These are phyloP conservation scores for Pseudotulostoma volvatum DNA, from an alignment of 495 filamentous ascomycete genomes.

Conservation along the genomic window DNA sequence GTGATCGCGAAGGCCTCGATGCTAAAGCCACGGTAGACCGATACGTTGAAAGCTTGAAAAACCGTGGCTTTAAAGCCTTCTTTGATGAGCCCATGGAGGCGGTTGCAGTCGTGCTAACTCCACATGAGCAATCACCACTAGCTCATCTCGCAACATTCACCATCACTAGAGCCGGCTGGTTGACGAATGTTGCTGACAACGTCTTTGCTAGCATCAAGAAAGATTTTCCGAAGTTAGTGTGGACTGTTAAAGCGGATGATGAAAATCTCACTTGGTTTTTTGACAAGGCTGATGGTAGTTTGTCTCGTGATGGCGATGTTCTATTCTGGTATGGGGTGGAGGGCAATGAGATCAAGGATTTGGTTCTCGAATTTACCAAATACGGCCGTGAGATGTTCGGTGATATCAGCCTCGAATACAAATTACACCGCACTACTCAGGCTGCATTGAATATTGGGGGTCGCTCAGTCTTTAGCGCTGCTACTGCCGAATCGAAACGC, in stretches of 20 bases:
- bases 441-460: slow-evolving; percentile 40
- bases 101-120: slow-evolving; percentile 77
- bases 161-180: slow-evolving; percentile 89
- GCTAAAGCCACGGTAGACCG: slow-evolving; percentile 70
- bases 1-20: slow-evolving; percentile 75
- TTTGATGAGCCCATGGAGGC: slow-evolving; percentile 95
- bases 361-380: slow-evolving; percentile 76
- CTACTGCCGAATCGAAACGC: slow-evolving; percentile 43
- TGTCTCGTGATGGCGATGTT: slow-evolving; percentile 69
- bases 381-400: slow-evolving; percentile 81
- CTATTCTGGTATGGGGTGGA: slow-evolving; percentile 96
- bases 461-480: slow-evolving; percentile 25
- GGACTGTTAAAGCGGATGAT: slow-evolving; percentile 94
- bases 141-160: slow-evolving; percentile 86
- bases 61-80: slow-evolving; percentile 78
- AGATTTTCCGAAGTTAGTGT: slow-evolving; percentile 78
- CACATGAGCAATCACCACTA: slow-evolving; percentile 32
- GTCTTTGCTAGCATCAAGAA: slow-evolving; percentile 87
- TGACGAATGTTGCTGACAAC: slow-evolving; percentile 95
- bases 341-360: slow-evolving; percentile 66
- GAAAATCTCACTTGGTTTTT: slow-evolving; percentile 99
- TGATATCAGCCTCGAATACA: slow-evolving; percentile 74
- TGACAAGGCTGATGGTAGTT: slow-evolving; percentile 86
- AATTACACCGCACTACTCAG: slow-evolving; percentile 61
- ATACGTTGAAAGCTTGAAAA: slow-evolving; percentile 61